phyloP scores from a whole-genome alignment of 306 rosid species.

The Erythrophleum fordii region DNA sequence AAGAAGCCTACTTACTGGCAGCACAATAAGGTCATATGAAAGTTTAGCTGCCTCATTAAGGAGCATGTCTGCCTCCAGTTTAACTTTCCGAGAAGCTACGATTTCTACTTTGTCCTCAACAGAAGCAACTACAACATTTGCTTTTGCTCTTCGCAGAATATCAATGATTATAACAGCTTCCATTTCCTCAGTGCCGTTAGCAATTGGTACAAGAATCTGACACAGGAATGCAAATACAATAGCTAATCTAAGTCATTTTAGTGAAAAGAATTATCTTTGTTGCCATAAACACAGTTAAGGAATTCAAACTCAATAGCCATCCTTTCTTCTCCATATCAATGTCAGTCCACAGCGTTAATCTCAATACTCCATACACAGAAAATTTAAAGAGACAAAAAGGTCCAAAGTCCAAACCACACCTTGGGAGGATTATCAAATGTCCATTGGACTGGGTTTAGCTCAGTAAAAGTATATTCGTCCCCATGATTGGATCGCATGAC shows the following conservation, averaged over 20 bases:
- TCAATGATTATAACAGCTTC: conserved; percentile 84
- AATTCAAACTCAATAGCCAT: conserved; percentile 10
- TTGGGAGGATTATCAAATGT: conserved; percentile 66
- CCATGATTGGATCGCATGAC: conserved; percentile 80
- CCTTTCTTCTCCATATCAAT: conserved; percentile 8
- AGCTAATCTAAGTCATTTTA: background rate
- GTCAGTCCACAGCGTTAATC: background rate
- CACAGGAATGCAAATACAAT: conserved; percentile 36
- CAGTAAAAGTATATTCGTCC: conserved; percentile 63
- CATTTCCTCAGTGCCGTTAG: conserved; percentile 94
- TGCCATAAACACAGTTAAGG: background rate
- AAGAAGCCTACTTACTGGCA: conserved; percentile 67
- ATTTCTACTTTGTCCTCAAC: conserved; percentile 72
- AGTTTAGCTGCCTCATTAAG: conserved; percentile 75
- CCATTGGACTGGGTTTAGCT: conserved; percentile 82
- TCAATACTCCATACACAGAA: background rate
- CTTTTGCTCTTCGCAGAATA: conserved; percentile 80
- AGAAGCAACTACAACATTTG: conserved; percentile 89
- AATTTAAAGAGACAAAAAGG: background rate
- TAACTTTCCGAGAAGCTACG: conserved; percentile 77
- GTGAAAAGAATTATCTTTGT: background rate
- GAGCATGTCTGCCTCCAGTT: conserved; percentile 82
- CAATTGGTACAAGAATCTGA: conserved; percentile 93
- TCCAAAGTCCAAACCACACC: conserved; percentile 51
- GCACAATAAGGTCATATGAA: conserved; percentile 78